Percentiles rank a stretch among this genome's conserved stretches.
Evolutionary conservation across 129 eudicot species (phyloP).

Genomic region (Arctium minus): DNA sequence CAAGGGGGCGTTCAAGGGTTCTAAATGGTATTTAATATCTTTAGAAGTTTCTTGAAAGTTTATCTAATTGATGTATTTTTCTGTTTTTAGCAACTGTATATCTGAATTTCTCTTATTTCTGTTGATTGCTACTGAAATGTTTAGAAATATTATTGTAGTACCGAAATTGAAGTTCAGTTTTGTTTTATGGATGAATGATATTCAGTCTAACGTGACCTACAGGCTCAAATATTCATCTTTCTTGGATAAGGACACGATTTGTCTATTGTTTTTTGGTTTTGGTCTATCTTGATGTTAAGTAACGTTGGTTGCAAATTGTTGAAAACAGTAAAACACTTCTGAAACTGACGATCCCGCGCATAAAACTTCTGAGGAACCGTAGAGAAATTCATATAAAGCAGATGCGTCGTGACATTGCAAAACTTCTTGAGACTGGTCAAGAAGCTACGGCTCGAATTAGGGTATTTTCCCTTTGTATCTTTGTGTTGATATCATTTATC

Average conservation of each 20-base stretch:
- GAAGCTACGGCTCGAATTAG: conserved; percentile 97
- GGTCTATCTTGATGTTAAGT: neutral
- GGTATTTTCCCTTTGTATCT: conserved; percentile 29
- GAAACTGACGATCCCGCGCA: conserved; percentile 84
- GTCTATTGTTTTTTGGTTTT: neutral
- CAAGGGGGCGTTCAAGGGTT: conserved; percentile 65
- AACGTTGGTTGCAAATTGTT: conserved; percentile 13
- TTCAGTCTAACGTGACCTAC: neutral
- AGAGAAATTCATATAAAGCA: conserved; percentile 91
- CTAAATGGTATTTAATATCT: conserved; percentile 54
- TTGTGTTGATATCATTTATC: neutral
- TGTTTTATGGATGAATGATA: neutral
- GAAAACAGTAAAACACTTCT: conserved; percentile 71
- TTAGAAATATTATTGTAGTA: neutral
- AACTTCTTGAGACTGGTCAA: conserved; percentile 93
- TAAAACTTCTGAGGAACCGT: conserved; percentile 81
- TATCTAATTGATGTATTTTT: neutral
- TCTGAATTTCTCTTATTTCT: neutral
- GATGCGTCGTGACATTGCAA: conserved; percentile 95
- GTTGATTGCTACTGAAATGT: conserved; percentile 4
- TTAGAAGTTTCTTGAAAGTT: neutral
- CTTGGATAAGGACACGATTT: neutral
- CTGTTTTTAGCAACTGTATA: neutral
- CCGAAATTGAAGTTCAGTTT: neutral
- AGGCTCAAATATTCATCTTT: neutral